Conservation (phyloP, 179 eudicot species). For the Silene noctiflora region DNA sequence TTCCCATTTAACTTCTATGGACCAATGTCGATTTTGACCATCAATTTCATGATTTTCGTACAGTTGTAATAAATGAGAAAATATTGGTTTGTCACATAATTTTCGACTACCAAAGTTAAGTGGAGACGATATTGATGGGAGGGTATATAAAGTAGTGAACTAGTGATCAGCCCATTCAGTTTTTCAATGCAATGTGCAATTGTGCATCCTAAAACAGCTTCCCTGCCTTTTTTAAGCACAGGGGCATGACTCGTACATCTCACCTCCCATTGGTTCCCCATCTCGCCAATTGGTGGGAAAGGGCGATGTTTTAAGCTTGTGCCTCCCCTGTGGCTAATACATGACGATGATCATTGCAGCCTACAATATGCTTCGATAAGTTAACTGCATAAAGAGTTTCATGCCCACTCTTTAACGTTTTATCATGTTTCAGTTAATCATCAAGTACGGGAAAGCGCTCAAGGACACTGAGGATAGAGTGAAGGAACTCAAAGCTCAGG, state of each 20-base stretch:
- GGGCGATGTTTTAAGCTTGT: no score
- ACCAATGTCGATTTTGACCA: no score
- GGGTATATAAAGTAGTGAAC: background rate
- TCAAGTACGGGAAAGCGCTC: conserved; percentile 69
- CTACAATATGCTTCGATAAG: background rate
- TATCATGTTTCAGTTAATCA: conserved; percentile 50
- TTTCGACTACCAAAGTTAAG: no score
- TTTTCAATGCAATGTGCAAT: background rate
- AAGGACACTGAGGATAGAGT: conserved; percentile 85
- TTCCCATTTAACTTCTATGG: background rate
- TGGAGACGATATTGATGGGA: no score
- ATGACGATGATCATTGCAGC: background rate
- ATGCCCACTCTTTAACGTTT: conserved; percentile 3
- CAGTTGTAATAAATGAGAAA: no score
- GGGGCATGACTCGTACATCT: background rate
- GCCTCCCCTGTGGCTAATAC: background rate
- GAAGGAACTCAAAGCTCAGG: conserved; percentile 65
- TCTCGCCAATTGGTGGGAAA: no score
- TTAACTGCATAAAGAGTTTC: background rate
- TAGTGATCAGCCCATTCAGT: background rate
- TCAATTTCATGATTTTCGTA: no score
- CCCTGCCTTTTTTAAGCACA: background rate
- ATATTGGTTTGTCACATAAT: no score
- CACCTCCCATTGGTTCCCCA: no score
- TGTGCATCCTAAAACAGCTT: background rate